Conservation (phyloP, 2,329 filamentous ascomycete genomes). For the Pyricularia pennisetigena region DNA sequence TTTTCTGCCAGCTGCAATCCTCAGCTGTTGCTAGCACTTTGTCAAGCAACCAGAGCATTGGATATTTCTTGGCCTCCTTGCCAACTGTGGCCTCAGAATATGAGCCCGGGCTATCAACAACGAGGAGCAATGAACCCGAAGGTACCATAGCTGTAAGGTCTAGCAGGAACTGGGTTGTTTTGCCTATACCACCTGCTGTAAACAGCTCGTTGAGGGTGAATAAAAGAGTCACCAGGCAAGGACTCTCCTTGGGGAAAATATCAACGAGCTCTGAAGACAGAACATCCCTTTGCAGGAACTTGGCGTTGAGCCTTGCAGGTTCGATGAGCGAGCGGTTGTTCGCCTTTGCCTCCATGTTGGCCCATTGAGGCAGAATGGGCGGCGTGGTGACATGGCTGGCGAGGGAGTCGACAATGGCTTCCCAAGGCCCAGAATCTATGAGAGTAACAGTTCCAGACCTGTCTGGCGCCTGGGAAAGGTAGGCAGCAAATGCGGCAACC, state of each 20-base stretch:
- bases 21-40: conserved; percentile 51
- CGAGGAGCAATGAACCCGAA: conserved; percentile 59
- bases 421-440: conserved; percentile 81
- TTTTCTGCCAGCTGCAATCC: conserved; percentile 56
- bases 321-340: conserved; percentile 35
- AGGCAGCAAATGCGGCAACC: conserved; percentile 43
- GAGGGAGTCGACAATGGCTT: conserved; percentile 48
- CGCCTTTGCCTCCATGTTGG: conserved; percentile 34
- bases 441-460: conserved; percentile 41
- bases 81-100: conserved; percentile 77
- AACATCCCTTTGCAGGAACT: conserved; percentile 35
- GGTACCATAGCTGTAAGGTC: conserved; percentile 50
- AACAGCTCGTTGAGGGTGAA: conserved; percentile 97
- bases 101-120: conserved; percentile 87
- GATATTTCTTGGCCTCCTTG: conserved; percentile 57
- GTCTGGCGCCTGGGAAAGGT: conserved; percentile 19
- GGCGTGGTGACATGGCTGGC: conserved; percentile 42
- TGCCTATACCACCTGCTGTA: conserved; percentile 58
- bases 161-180: conserved; percentile 69
- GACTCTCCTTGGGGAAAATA: conserved; percentile 26
- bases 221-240: conserved; percentile 63
- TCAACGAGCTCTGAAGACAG: neutral
- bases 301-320: conserved; percentile 24
- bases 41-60: conserved; percentile 89
- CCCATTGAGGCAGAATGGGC: conserved; percentile 40